phyloP scores from a whole-genome alignment of 768 basidiomycete species.

The Serpula lacrymans region DNA sequence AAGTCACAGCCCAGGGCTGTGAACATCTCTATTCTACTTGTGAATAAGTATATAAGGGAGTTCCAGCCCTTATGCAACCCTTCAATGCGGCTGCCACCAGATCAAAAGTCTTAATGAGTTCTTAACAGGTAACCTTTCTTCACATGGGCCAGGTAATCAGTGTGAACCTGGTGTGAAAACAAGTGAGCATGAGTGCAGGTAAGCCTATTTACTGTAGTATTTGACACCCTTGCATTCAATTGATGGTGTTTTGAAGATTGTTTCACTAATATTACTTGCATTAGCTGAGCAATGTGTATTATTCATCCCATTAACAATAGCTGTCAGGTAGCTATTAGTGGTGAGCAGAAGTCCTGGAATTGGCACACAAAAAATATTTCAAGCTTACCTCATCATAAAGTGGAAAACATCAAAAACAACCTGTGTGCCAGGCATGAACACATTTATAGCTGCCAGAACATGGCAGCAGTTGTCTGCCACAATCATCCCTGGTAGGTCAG shows the following conservation, averaged over 20 bases:
- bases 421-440: no score
- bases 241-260: conserved; percentile 6
- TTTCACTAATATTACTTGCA: conserved; percentile 2
- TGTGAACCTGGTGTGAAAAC: conserved; percentile 19
- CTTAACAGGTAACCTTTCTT: conserved; percentile 19
- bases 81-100: conserved; percentile 24
- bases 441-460: no score
- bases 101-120: conserved; percentile 11
- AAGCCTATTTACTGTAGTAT: conserved; percentile 11
- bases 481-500: no score
- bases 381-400: no score
- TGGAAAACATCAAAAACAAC: no score
- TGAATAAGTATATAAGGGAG: conserved; percentile 13
- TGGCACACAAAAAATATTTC: no score
- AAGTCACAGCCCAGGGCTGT: conserved; percentile 13
- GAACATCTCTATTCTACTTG: conserved; percentile 18
- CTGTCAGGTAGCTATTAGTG: conserved; percentile 8
- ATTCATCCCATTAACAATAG: conserved; percentile 3
- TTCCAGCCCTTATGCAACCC: no score
- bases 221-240: conserved; percentile 6
- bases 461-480: no score
- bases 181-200: conserved; percentile 17
- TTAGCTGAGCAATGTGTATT: conserved; percentile 6
- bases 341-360: no score
- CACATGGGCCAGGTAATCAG: no score